Percentiles rank a stretch among this genome's conserved stretches.
These are phyloP conservation scores for Talaromyces ruber DNA, from an alignment of 495 filamentous ascomycete genomes.

Conservation along the genomic window DNA sequence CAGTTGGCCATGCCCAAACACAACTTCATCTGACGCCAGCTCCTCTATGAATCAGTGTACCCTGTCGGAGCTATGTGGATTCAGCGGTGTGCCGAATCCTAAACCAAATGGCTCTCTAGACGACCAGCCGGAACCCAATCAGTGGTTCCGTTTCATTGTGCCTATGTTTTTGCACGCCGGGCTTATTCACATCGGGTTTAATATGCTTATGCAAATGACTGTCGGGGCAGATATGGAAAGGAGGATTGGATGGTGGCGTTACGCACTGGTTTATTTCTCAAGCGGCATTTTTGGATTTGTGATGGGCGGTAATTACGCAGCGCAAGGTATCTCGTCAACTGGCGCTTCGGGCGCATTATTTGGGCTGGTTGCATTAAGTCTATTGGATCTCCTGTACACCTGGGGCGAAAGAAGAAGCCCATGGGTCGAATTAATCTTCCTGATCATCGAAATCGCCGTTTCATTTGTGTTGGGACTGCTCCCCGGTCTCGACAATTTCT, in stretches of 20 bases:
- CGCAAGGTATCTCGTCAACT: slow-evolving; percentile 66
- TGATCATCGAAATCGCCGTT: slow-evolving; percentile 74
- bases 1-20: slow-evolving; percentile 67
- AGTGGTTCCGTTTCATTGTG: slow-evolving; percentile 94
- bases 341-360: slow-evolving; percentile 88
- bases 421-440: slow-evolving; percentile 71
- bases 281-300: slow-evolving; percentile 96
- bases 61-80: slow-evolving; percentile 74
- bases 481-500: slow-evolving; percentile 93
- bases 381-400: slow-evolving; percentile 87
- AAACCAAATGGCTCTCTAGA: slow-evolving; percentile 24
- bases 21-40: slow-evolving; percentile 44
- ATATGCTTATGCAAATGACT: slow-evolving; percentile 80
- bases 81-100: slow-evolving; percentile 62
- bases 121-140: slow-evolving; percentile 57
- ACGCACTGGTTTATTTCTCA: slow-evolving; percentile 78
- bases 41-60: slow-evolving; percentile 48
- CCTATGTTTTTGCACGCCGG: slow-evolving; percentile 95
- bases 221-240: slow-evolving; percentile 87
- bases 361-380: slow-evolving; percentile 76
- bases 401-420: slow-evolving; percentile 73
- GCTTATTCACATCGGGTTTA: slow-evolving; percentile 90
- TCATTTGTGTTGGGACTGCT: slow-evolving; percentile 90
- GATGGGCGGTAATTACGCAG: slow-evolving; percentile 87
- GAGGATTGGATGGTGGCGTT: slow-evolving; percentile 76